Evolutionary conservation across 345 rosid species (phyloP).

Genomic region (Eucalyptus erythrocorys): DNA sequence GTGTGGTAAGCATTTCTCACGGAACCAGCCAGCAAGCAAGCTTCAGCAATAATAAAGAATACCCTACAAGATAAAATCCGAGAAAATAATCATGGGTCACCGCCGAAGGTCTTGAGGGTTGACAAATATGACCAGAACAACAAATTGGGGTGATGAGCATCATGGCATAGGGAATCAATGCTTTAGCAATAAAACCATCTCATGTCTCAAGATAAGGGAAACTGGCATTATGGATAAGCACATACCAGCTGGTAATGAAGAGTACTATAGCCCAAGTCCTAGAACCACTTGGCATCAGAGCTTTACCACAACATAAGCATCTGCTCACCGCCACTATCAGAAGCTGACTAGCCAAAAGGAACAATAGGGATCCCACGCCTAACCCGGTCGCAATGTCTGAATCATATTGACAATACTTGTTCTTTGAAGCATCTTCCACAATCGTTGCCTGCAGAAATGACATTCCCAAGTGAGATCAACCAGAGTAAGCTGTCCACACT

Average conservation of each 20-base stretch:
- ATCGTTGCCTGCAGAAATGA: constrained; percentile 22
- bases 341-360: constrained; percentile 58
- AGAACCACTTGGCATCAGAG: constrained; percentile 64
- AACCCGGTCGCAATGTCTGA: constrained; percentile 73
- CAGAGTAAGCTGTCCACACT: background rate
- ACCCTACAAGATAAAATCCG: constrained; percentile 33
- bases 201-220: background rate
- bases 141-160: background rate
- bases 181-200: background rate
- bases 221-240: background rate
- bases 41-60: constrained; percentile 75
- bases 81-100: background rate
- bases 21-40: constrained; percentile 80
- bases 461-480: background rate
- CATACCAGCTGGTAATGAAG: constrained; percentile 74
- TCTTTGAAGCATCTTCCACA: background rate
- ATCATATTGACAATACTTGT: constrained; percentile 53
- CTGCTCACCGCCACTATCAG: constrained; percentile 53
- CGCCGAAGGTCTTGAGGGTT: background rate
- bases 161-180: background rate
- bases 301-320: constrained; percentile 81
- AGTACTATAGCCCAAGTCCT: constrained; percentile 71
- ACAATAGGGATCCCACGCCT: constrained; percentile 55
- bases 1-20: constrained; percentile 83
- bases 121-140: background rate